Base-by-base conservation (phyloP, 768 basidiomycete genomes). In the Rhodotorula babjevae region DNA sequence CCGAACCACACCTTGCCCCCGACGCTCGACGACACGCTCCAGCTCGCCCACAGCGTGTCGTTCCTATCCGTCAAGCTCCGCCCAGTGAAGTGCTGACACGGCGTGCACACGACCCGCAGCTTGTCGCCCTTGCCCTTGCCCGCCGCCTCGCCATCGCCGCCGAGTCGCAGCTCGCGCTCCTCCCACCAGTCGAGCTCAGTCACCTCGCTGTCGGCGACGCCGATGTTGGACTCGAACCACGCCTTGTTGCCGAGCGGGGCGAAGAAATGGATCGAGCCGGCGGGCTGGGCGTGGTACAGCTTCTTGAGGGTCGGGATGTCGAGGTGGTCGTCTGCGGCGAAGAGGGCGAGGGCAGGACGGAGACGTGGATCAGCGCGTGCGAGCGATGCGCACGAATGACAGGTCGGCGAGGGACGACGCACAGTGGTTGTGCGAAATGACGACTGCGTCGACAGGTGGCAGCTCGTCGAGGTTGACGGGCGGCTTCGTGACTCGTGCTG, bases 1-100 rank as follows among this genome's bases (percentile, higher is more conserved):
- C 65, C 71, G 53, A 72, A 72, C 67, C 67, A 72, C 53, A 72
- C 59, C 36, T 72, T 72, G 16, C 71, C 69, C 15, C 60, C 53
- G 11, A n/a, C 19, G 5, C 16, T 55, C 36, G 65, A 74, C 76
- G 87, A 84, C 31, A 89, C 80, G 53, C 82, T 85, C 88, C 88
- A 90, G 50, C 85, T 85, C 0, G 86, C 84, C 89, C 89, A 90
- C 16, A 90, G 83, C 0, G 85, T 83, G 67, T 84, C 84, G 80
- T 84, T 87, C 60, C 82, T 80, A 46, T 70, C 69, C 25, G 29
- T 44, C 6, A 61, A 29, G 3, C 42, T 9, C 12, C 69, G 69
- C 2, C 69, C 69, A 21, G 66, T 53, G 42, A 67, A 67, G 80
- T 90, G 89, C 79, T 90, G 89, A 46, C 84, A 83, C 0, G 88